These are phyloP conservation scores for Sporothrix variecibatus DNA, from an alignment of 2,329 filamentous ascomycete genomes.

Conservation along the genomic window DNA sequence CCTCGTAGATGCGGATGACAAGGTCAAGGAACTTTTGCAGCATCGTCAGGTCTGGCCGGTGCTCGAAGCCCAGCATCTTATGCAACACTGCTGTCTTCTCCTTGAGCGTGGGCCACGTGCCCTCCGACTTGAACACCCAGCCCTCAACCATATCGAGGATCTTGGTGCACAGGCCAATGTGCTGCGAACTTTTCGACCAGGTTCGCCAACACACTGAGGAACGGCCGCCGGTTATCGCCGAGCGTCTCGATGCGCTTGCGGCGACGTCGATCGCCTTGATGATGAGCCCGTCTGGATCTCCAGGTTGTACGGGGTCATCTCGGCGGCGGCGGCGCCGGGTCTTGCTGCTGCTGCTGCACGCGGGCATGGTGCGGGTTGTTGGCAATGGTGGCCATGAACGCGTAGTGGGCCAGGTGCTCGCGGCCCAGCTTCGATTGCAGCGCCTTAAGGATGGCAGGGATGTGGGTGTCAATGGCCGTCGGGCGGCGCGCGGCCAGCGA, in stretches of 20 bases:
- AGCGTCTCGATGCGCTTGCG: constrained; percentile 90
- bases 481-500: constrained; percentile 83
- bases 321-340: constrained; percentile 56
- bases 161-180: constrained; percentile 83
- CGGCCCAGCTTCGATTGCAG: constrained; percentile 89
- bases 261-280: constrained; percentile 95
- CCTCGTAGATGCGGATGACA: constrained; percentile 97
- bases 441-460: constrained; percentile 85
- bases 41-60: constrained; percentile 77
- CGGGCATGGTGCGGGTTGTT: constrained; percentile 40
- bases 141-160: constrained; percentile 90
- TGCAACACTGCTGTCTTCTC: constrained; percentile 99
- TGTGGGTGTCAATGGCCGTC: constrained; percentile 85
- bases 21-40: constrained; percentile 92
- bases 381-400: constrained; percentile 54
- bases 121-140: constrained; percentile 95
- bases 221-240: constrained; percentile 86
- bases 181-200: constrained; percentile 95
- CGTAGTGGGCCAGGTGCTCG: constrained; percentile 83
- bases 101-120: constrained; percentile 95
- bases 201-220: constrained; percentile 91
- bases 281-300: constrained; percentile 90
- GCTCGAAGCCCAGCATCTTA: constrained; percentile 97
- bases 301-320: constrained; percentile 73
- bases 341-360: constrained; percentile 49